phyloP scores from a whole-genome alignment of 371 early-diverging fungal genomes.

The Zancudomyces culisetae region DNA sequence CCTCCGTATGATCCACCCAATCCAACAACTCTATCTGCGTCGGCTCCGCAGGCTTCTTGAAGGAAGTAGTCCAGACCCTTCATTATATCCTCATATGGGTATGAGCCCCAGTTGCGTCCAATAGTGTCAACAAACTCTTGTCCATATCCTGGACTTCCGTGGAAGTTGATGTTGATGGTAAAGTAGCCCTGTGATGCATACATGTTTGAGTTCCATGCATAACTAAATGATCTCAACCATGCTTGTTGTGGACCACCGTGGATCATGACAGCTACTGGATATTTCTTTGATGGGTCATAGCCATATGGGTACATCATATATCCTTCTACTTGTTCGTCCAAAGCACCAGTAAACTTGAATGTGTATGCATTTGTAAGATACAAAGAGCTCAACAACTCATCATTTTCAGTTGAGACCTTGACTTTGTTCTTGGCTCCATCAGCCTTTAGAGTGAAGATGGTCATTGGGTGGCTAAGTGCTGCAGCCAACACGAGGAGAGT shows the following conservation, averaged over 20 bases:
- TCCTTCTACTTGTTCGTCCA: slow-evolving; percentile 43
- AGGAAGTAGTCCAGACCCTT: slow-evolving; percentile 45
- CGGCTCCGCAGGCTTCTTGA: slow-evolving; percentile 26
- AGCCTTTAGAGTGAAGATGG: background rate
- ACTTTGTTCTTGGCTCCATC: background rate
- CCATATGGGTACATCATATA: slow-evolving; percentile 45
- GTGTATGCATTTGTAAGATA: slow-evolving; percentile 32
- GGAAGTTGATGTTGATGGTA: slow-evolving; percentile 49
- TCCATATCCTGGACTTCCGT: slow-evolving; percentile 65
- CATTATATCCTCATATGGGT: slow-evolving; percentile 46
- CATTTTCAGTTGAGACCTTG: slow-evolving; percentile 29
- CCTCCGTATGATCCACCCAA: slow-evolving; percentile 70
- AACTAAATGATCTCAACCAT: slow-evolving; percentile 37
- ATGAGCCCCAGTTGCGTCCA: slow-evolving; percentile 47
- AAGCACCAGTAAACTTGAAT: slow-evolving; percentile 48
- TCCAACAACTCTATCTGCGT: slow-evolving; percentile 35
- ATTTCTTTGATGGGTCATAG: slow-evolving; percentile 28
- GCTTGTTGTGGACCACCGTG: slow-evolving; percentile 62
- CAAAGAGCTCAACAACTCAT: slow-evolving; percentile 16
- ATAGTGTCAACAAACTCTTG: slow-evolving; percentile 51
- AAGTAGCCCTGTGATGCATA: slow-evolving; percentile 47
- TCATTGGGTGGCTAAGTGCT: background rate
- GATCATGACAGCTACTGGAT: slow-evolving; percentile 52
- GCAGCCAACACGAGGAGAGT: slow-evolving; percentile 8
- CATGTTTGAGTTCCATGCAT: slow-evolving; percentile 45